Evolutionary conservation across 2,329 filamentous ascomycete genomes (phyloP).

Genomic region (Alternaria incomplexa): DNA sequence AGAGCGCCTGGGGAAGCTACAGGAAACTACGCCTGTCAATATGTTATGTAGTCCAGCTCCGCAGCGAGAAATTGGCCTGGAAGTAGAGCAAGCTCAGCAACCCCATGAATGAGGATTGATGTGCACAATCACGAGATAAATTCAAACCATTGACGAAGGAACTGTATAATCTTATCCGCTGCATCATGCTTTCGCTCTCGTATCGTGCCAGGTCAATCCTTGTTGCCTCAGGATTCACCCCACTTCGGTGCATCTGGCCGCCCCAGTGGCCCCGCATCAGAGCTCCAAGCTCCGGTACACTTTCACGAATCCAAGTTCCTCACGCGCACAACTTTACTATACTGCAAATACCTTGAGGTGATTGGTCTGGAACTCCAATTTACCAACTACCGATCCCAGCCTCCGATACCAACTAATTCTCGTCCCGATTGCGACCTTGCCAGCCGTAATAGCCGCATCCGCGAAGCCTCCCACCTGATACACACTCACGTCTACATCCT

Average conservation of each 20-base stretch:
- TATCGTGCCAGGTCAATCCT: not conserved
- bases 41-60: not conserved
- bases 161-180: not conserved
- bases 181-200: not conserved
- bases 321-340: not conserved
- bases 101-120: not conserved
- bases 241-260: not conserved
- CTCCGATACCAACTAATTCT: not conserved
- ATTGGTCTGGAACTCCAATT: not conserved
- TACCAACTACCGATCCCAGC: not conserved
- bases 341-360: not conserved
- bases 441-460: not conserved
- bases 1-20: not conserved
- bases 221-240: not conserved
- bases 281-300: not conserved
- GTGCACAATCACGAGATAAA: conserved; percentile 5
- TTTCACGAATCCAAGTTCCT: not conserved
- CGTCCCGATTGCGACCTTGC: not conserved
- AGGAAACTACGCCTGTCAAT: conserved; percentile 1
- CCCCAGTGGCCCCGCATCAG: not conserved
- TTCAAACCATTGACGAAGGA: not conserved
- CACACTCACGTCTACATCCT: not conserved
- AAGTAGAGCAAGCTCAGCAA: not conserved
- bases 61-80: not conserved
- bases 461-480: not conserved